Evolutionary conservation across 495 filamentous ascomycete species (phyloP).

Genomic region (Lophiostoma macrostomum): DNA sequence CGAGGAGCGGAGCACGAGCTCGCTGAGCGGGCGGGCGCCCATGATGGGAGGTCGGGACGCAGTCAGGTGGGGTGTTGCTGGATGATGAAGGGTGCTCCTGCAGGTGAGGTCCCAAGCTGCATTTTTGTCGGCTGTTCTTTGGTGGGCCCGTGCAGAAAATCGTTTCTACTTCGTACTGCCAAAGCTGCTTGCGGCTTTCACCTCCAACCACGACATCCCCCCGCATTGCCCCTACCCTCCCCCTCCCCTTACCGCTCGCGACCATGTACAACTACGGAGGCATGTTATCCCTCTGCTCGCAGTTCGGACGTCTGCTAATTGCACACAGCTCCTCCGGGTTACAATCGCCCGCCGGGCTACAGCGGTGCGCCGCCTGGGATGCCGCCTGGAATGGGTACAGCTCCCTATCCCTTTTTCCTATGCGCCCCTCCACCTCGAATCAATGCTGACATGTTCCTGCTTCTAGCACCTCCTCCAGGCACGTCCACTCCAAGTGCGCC

Average conservation of each 20-base stretch:
- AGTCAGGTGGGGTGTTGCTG: too few species aligned
- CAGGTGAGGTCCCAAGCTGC: too few species aligned
- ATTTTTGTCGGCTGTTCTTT: constrained; percentile 4
- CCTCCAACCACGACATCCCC: constrained; percentile 1
- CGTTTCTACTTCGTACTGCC: background rate
- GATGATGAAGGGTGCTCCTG: too few species aligned
- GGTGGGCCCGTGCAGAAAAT: background rate
- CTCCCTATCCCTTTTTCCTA: constrained; percentile 18
- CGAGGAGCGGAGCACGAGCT: constrained; percentile 17
- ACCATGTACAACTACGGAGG: constrained; percentile 77
- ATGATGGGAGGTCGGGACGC: background rate
- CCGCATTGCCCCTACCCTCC: background rate
- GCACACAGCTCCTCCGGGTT: constrained; percentile 43
- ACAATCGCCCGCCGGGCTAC: constrained; percentile 71
- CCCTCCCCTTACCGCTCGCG: background rate
- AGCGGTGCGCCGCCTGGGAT: constrained; percentile 64
- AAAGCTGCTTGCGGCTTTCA: background rate
- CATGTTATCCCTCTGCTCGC: constrained; percentile 42
- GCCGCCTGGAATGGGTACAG: constrained; percentile 85
- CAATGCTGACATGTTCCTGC: constrained; percentile 9
- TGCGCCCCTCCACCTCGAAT: constrained; percentile 19
- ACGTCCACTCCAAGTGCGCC: constrained; percentile 58
- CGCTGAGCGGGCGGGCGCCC: constrained; percentile 17
- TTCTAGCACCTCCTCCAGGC: constrained; percentile 61
- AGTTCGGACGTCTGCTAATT: background rate